A percentile compares a stretch with the other conserved stretches of the same genome.
Conservation (phyloP, 2,329 filamentous ascomycete genomes). For the Colletotrichum euphorbiae region DNA sequence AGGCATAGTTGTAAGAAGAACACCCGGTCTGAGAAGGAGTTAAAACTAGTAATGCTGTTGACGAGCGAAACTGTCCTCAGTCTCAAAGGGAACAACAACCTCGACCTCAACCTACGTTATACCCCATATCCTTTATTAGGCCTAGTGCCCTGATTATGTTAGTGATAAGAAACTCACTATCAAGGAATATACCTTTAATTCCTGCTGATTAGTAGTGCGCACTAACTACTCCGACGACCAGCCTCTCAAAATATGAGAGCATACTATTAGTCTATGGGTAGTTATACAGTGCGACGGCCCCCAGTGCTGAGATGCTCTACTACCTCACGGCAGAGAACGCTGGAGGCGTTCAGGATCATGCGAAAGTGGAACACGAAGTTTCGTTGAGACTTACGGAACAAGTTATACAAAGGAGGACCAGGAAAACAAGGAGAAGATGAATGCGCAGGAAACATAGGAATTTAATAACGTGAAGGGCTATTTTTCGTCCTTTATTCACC, state of each 20-base stretch:
- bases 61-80: too few relatives aligned
- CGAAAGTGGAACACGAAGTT: background rate
- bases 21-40: too few relatives aligned
- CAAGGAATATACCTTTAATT: conserved; percentile 39
- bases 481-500: too few relatives aligned
- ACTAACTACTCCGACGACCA: conserved; percentile 44
- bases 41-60: too few relatives aligned
- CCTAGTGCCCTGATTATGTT: conserved; percentile 42
- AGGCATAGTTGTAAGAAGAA: too few relatives aligned
- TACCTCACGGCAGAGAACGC: background rate
- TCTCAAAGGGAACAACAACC: too few relatives aligned
- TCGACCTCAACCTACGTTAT: conserved; percentile 33
- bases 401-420: conserved; percentile 1
- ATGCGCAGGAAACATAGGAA: too few relatives aligned
- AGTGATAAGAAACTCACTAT: conserved; percentile 36
- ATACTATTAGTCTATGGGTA: conserved; percentile 30
- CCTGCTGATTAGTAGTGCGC: conserved; percentile 36
- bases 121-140: conserved; percentile 41
- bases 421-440: too few relatives aligned
- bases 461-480: too few relatives aligned
- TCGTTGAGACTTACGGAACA: background rate
- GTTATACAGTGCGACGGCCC: conserved; percentile 40
- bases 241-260: conserved; percentile 40
- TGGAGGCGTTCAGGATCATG: conserved; percentile 1
- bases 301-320: conserved; percentile 32